Evolutionary conservation across 805 yeast species (phyloP).

Genomic region (Crinitomyces ghanaensis): DNA sequence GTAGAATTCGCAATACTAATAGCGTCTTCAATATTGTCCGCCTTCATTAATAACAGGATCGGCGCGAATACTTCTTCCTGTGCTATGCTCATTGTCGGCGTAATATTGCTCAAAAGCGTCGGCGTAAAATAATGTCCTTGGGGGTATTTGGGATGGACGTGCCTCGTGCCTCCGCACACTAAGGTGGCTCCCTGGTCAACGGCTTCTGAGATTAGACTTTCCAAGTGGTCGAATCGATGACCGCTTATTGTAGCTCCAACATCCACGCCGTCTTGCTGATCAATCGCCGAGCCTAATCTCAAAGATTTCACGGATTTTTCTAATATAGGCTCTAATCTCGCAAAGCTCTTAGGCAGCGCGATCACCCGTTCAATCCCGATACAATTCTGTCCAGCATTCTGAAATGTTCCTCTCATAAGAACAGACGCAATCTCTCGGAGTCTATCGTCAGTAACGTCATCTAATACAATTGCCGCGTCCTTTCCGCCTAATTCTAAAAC

Average conservation of each 20-base stretch:
- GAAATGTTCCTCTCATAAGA: conserved; percentile 90
- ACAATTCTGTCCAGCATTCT: conserved; percentile 96
- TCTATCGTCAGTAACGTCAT: conserved; percentile 44
- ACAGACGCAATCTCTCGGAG: conserved; percentile 51
- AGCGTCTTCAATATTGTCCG: conserved; percentile 54
- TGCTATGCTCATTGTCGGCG: conserved; percentile 66
- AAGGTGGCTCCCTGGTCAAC: conserved; percentile 71
- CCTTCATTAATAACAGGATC: conserved; percentile 67
- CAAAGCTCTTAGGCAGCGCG: conserved; percentile 62
- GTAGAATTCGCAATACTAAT: conserved; percentile 70
- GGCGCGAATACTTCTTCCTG: conserved; percentile 94
- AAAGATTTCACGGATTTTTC: conserved; percentile 45
- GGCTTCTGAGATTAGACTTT: conserved; percentile 59
- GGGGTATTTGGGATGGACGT: conserved; percentile 82
- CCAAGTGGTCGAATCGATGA: conserved; percentile 57
- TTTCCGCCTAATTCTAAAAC: conserved; percentile 97
- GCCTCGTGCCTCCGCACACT: conserved; percentile 70
- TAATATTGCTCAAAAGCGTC: conserved; percentile 75
- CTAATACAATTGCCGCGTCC: conserved; percentile 80
- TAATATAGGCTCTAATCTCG: conserved; percentile 45
- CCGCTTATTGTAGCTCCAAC: conserved; percentile 93
- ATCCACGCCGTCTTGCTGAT: conserved; percentile 80
- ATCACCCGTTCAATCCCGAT: conserved; percentile 94
- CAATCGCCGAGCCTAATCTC: conserved; percentile 83
- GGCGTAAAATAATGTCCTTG: conserved; percentile 92